Conservation (phyloP, 179 eudicot genomes). For the Silene vulgaris region DNA sequence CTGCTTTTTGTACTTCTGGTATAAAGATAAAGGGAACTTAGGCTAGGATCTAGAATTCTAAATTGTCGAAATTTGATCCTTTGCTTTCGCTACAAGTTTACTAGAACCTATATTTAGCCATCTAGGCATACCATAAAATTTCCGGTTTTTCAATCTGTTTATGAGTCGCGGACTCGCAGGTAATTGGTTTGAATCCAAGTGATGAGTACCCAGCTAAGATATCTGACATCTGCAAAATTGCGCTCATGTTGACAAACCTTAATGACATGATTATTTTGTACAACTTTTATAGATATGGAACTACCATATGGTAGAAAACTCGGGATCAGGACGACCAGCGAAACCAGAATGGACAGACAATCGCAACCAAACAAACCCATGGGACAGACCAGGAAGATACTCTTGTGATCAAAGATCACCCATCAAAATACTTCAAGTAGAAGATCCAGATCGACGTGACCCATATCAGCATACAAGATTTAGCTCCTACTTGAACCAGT, state of each 20-base stretch:
- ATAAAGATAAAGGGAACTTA: conserved; percentile 15
- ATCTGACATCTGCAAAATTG: not conserved
- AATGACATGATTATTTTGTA: not conserved
- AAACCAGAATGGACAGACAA: conserved; percentile 9
- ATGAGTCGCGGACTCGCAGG: too few relatives aligned
- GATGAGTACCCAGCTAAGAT: not conserved
- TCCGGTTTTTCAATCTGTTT: too few relatives aligned
- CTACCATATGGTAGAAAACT: conserved; percentile 15
- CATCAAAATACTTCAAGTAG: conserved; percentile 24
- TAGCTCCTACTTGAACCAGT: conserved; percentile 11
- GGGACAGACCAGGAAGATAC: conserved; percentile 33
- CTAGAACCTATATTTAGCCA: not conserved
- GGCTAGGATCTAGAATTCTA: conserved; percentile 10
- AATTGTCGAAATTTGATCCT: not conserved
- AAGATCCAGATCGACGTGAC: conserved; percentile 16
- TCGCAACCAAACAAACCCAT: conserved; percentile 20
- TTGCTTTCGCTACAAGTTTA: not conserved
- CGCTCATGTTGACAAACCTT: not conserved
- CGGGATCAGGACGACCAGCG: conserved; percentile 15
- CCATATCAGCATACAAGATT: conserved; percentile 18
- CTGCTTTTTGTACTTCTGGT: conserved; percentile 22
- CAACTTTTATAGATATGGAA: conserved; percentile 31
- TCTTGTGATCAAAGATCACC: conserved; percentile 36
- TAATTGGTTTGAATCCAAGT: too few relatives aligned
- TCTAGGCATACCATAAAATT: too few relatives aligned